A percentile compares a stretch with the other conserved stretches of the same genome.
These are phyloP conservation scores for Carex pumila DNA, from an alignment of 176 grass and related monocot species.

Conservation along the genomic window DNA sequence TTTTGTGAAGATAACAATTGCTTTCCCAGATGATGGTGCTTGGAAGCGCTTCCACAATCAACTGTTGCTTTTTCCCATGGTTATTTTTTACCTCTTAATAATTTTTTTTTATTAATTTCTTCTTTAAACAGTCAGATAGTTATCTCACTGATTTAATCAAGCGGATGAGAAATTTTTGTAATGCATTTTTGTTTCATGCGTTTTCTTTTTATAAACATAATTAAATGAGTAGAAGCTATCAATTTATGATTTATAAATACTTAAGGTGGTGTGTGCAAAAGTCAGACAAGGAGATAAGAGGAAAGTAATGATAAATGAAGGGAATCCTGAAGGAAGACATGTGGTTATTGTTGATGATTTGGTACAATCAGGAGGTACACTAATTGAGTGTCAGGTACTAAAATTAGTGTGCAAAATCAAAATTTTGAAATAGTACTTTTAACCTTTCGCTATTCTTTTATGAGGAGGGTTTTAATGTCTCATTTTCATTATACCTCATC, in stretches of 20 bases:
- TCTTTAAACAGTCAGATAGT: not conserved
- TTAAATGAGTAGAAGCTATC: not conserved
- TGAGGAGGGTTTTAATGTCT: too few relatives aligned
- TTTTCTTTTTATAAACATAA: not conserved
- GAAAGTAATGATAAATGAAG: constrained; percentile 73
- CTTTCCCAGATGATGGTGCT: constrained; percentile 94
- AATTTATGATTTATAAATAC: not conserved
- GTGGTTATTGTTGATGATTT: constrained; percentile 97
- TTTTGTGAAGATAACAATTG: constrained; percentile 63
- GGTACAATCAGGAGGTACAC: constrained; percentile 86
- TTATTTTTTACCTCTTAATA: not conserved
- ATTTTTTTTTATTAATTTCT: not conserved
- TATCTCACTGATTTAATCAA: not conserved
- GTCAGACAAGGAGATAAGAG: constrained; percentile 77
- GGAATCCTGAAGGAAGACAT: constrained; percentile 62
- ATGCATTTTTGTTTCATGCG: not conserved
- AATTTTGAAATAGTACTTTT: not conserved
- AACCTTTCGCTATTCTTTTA: not conserved
- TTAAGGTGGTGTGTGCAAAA: constrained; percentile 78
- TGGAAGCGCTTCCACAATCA: constrained; percentile 96
- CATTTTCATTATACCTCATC: too few relatives aligned
- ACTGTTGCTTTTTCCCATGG: constrained; percentile 70
- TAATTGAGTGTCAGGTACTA: constrained; percentile 83
- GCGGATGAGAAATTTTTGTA: not conserved
- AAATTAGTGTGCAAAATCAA: not conserved